Evolutionary conservation across 2,329 filamentous ascomycete genomes (phyloP).

Genomic region (Zarea fungicola): DNA sequence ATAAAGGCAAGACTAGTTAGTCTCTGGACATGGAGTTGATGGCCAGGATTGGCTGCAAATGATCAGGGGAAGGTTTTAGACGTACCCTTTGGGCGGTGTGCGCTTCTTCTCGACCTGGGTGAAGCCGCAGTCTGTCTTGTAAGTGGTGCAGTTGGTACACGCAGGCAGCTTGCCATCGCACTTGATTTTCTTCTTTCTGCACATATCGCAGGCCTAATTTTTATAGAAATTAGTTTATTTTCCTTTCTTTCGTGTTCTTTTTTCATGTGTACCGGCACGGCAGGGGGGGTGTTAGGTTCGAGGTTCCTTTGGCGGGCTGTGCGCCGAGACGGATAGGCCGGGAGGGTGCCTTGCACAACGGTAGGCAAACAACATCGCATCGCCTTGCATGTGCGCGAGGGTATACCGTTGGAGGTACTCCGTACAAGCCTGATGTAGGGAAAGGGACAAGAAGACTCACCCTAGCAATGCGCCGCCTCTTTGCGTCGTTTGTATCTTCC

Average conservation of each 20-base stretch:
- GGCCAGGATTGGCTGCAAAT: background rate
- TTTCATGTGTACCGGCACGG: too few relatives aligned
- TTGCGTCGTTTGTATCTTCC: conserved; percentile 72
- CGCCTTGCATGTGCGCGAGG: too few relatives aligned
- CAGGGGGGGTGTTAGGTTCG: too few relatives aligned
- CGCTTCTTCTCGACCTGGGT: conserved; percentile 99
- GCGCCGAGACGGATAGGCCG: too few relatives aligned
- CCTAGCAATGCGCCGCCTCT: conserved; percentile 81
- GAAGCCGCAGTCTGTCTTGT: conserved; percentile 96
- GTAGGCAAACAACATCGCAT: too few relatives aligned
- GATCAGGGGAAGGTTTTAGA: background rate
- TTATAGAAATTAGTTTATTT: too few relatives aligned
- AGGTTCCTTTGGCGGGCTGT: too few relatives aligned
- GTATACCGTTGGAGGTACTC: background rate
- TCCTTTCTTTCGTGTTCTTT: too few relatives aligned
- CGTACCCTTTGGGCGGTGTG: conserved; percentile 90
- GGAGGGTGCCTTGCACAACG: too few relatives aligned
- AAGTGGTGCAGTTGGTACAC: conserved; percentile 94
- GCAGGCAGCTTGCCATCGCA: conserved; percentile 94
- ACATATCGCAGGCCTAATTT: conserved; percentile 84
- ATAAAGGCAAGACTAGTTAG: conserved; percentile 17
- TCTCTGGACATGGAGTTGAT: background rate
- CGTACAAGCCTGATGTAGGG: conserved; percentile 9
- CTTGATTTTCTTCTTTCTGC: conserved; percentile 94
- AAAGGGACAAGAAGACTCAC: conserved; percentile 47